Conservation (phyloP, 176 grass and related monocot genomes). For the Thalia dealbata region DNA sequence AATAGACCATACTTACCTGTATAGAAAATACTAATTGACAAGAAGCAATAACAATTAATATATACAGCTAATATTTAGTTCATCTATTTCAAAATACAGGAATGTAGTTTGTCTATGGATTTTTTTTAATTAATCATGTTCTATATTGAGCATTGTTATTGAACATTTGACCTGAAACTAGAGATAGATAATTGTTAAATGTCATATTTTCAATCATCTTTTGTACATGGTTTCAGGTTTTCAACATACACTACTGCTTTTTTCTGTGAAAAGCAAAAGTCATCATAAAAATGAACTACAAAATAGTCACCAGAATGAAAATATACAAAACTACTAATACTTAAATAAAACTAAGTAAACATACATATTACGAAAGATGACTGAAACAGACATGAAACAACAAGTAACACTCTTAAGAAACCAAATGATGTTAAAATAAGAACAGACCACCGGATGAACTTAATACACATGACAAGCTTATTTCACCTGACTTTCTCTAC, state of each 20-base stretch:
- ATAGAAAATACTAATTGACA: background rate
- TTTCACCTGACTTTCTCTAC: slow-evolving; percentile 22
- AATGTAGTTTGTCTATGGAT: background rate
- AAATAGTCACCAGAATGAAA: background rate
- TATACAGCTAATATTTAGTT: background rate
- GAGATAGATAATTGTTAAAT: background rate
- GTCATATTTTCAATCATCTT: background rate
- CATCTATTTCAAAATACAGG: too few relatives aligned
- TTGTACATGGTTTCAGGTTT: background rate
- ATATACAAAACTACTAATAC: background rate
- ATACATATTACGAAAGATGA: background rate
- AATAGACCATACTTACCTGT: background rate
- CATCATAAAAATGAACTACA: too few relatives aligned
- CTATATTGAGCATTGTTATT: background rate
- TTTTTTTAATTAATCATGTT: background rate
- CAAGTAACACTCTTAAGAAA: background rate
- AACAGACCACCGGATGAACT: background rate
- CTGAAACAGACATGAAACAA: background rate
- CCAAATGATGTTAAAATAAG: background rate
- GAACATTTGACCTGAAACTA: background rate
- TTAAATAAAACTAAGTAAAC: background rate
- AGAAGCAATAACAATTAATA: background rate
- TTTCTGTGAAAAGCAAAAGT: background rate
- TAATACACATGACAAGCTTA: background rate
- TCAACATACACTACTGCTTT: background rate